Percentiles rank a stretch among this genome's conserved stretches.
phyloP scores from a whole-genome alignment of 75 land plant species.

The Adiantum capillusveneris region DNA sequence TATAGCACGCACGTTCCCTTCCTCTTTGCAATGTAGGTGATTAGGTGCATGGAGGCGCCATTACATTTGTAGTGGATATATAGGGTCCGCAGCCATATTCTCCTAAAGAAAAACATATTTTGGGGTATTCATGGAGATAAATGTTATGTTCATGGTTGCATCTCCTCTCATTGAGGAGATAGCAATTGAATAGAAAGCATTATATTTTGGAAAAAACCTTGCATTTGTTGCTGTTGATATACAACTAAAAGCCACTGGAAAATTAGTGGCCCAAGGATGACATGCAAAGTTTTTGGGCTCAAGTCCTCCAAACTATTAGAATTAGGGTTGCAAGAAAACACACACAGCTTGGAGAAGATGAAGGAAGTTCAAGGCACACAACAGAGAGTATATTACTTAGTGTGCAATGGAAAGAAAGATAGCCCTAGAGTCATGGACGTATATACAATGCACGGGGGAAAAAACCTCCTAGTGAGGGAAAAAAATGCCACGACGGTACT shows the following conservation, averaged over 20 bases:
- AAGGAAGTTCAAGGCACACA: too few relatives aligned
- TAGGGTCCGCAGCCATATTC: slow-evolving; percentile 51
- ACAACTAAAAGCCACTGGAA: slow-evolving; percentile 50
- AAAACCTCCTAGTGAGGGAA: too few relatives aligned
- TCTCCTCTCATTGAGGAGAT: slow-evolving; percentile 49
- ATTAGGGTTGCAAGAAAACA: too few relatives aligned
- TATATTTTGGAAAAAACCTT: slow-evolving; percentile 51
- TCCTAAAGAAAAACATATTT: slow-evolving; percentile 23
- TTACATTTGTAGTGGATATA: slow-evolving; percentile 52
- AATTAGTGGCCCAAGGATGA: slow-evolving; percentile 58
- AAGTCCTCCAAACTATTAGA: too few relatives aligned
- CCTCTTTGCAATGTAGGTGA: slow-evolving; percentile 29
- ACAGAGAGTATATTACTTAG: too few relatives aligned
- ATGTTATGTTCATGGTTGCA: slow-evolving; percentile 51
- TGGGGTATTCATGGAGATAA: slow-evolving; percentile 65
- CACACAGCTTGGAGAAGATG: too few relatives aligned
- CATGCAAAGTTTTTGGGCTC: slow-evolving; percentile 58
- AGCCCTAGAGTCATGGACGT: too few relatives aligned
- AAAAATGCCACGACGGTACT: too few relatives aligned
- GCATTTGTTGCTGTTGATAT: slow-evolving; percentile 53
- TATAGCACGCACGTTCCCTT: too few relatives aligned
- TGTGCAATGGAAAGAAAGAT: too few relatives aligned
- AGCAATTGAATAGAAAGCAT: slow-evolving; percentile 51
- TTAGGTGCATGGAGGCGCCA: slow-evolving; percentile 68
- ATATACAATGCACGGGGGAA: too few relatives aligned